A percentile compares a stretch with the other conserved stretches of the same genome.
Conservation (phyloP, 2,329 filamentous ascomycete genomes). For the Colletotrichum sp. region DNA sequence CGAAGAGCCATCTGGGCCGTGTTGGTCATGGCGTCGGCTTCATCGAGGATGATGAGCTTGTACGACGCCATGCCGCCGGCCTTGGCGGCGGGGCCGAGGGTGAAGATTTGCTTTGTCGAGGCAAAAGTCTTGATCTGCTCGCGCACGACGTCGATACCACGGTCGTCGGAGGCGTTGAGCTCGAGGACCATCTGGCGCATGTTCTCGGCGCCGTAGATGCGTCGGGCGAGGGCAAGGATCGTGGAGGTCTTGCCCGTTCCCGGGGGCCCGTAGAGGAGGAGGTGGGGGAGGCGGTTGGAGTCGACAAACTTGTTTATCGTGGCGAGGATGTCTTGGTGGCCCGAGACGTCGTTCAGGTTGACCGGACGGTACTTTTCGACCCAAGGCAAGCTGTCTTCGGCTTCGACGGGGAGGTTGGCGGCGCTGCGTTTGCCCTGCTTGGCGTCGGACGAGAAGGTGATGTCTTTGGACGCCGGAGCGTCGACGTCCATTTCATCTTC, state of each 20-base stretch:
- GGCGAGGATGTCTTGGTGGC: conserved; percentile 94
- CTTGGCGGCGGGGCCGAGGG: conserved; percentile 59
- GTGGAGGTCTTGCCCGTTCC: conserved; percentile 98
- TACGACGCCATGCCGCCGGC: conserved; percentile 69
- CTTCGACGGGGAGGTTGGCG: conserved; percentile 91
- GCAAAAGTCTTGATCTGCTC: conserved; percentile 99
- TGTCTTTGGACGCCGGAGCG: conserved; percentile 51
- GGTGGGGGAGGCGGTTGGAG: conserved; percentile 90
- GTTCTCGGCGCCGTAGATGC: conserved; percentile 91
- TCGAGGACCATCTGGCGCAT: conserved; percentile 99
- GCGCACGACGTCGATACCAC: conserved; percentile 96
- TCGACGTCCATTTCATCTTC: conserved; percentile 69
- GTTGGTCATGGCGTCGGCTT: conserved; percentile 99
- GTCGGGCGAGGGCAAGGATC: conserved; percentile 87
- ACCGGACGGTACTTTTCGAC: conserved; percentile 96
- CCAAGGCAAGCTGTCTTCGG: conserved; percentile 94
- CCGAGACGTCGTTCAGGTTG: conserved; percentile 89
- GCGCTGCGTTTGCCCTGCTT: conserved; percentile 91
- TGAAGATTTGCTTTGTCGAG: conserved; percentile 97
- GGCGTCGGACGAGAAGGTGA: conserved; percentile 76
- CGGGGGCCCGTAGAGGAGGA: conserved; percentile 94
- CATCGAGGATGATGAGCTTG: conserved; percentile 97
- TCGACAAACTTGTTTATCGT: conserved; percentile 99
- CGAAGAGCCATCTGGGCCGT: conserved; percentile 97
- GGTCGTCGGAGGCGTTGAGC: conserved; percentile 95